Conservation (phyloP, 352 stramenopile species). For the Globisporangium carolinianum region DNA sequence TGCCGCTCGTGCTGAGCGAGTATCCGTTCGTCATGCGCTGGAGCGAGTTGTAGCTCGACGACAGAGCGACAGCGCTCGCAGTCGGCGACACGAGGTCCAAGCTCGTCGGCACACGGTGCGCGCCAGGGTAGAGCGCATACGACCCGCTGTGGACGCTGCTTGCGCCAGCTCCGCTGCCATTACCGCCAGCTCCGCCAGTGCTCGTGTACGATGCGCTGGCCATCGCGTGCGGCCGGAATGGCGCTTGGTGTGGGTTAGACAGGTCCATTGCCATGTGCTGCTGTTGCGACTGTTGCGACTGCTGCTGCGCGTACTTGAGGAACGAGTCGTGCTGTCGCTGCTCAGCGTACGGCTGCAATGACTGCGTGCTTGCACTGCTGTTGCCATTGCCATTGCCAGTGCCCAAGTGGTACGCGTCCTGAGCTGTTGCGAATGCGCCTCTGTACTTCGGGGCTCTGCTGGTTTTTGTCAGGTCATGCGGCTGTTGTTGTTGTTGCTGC, state of each 20-base stretch:
- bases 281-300: slow-evolving; percentile 19
- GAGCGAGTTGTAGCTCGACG: slow-evolving; percentile 13
- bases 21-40: slow-evolving; percentile 15
- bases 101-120: slow-evolving; percentile 1
- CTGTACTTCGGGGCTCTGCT: slow-evolving; percentile 9
- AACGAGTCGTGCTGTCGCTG: slow-evolving; percentile 13
- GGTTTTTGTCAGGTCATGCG: slow-evolving; percentile 17
- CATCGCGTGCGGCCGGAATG: slow-evolving; percentile 7
- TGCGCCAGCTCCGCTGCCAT: neutral
- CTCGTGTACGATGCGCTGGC: slow-evolving; percentile 1
- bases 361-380: neutral
- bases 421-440: slow-evolving; percentile 1
- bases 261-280: slow-evolving; percentile 12
- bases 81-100: slow-evolving; percentile 14
- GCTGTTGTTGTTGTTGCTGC: neutral
- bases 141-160: neutral
- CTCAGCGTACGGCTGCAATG: slow-evolving; percentile 7
- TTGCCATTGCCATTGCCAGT: neutral
- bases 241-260: slow-evolving; percentile 5
- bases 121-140: neutral
- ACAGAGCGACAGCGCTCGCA: slow-evolving; percentile 3
- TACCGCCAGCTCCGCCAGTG: neutral
- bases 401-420: slow-evolving; percentile 5
- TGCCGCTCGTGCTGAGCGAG: slow-evolving; percentile 1
- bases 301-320: slow-evolving; percentile 29